Base-by-base conservation (phyloP, 768 basidiomycete genomes). In the Rhodosporidiobolus odoratus region DNA sequence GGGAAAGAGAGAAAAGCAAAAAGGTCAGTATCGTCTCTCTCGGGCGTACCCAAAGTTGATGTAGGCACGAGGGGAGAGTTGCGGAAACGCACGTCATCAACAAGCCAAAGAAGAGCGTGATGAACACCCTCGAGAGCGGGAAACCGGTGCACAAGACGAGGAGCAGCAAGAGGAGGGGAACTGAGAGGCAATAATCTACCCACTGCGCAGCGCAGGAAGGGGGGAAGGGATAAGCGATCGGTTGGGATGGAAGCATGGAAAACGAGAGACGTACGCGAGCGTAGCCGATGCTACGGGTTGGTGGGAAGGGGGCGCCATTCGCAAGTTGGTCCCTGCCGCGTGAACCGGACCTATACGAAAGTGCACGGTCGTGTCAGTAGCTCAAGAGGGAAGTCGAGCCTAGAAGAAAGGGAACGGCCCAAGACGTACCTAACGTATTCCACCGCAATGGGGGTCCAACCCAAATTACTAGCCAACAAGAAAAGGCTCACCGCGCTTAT, bases 131-230 rank as follows among this genome's bases (percentile, higher is more conserved):
- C 48, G 70, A 57, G 35, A 69, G 64, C 25, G 58, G 32, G 41
- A 73, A 60, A 25, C 59, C 59, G 21, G 66, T 58, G n/a, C 32
- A 17, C 43, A 50, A 73, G 34, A 65, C 7, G 62, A 74, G 62
- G 56, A 68, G 32, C 27, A 68, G 45, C 59, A 68, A 58, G 56
- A 37, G 56, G 56, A 58, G 56, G 7, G 21, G 54, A 38, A 53
- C 23, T 19, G 50, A 16, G 27, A 50, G 48, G 48, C n/a, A n/a
- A 50, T 17, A 8, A n/a, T 23, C 48, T n/a, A 50, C 15, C 7
- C 21, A 8, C 21, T 23, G 48, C n/a, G n/a, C 48, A 23, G 48
- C 12, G 21, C 15, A n/a, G 48, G 48, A 15, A 25, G 48, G 9
- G 48, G 9, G 12, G n/a, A n/a, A n/a, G n/a, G n/a, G n/a, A n/a